Evolutionary conservation across 1,284 basidiomycete genomes (phyloP), one percentile per base, ranked within the genome.

Genomic region (Stereum hirsutum): DNA sequence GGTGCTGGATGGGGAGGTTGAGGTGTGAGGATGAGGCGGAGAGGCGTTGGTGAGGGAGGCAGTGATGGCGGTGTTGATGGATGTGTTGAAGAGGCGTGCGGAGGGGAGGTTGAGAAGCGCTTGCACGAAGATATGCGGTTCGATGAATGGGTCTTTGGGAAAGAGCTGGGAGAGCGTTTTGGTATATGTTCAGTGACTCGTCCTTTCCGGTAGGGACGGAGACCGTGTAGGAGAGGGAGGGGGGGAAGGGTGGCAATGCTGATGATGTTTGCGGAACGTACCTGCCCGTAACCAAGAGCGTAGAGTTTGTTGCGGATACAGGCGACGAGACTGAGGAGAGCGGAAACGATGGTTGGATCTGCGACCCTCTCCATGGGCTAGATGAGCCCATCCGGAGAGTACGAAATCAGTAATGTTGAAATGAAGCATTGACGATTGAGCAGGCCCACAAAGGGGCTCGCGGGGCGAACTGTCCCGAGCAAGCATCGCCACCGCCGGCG

Each of bases 81-180:
- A 12, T 41, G 49, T 47, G 44, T 47, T 47, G 44, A 42, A 44
- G 45, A 52, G 35, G 46, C 49, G 45, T 5, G 57, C 45, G 6
- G 45, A 35, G 6, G 55, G 51, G 44, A 59, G 61, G 14, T 52
- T 47, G 10, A 51, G 46, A 28, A 64, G 45, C 6, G 54, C 53
- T 20, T 48, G 48, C 27, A 57, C 48, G 49, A 87, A 82, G 6
- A 63, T 62, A 34, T 70, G 57, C 2, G 83, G 80, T 45, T 85
- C 72, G 30, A 84, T 59, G 55, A 89, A 88, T 0, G 87, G 86
- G 54, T 89, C 86, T 56, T 80, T 81, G 3, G 85, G 80, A 21
- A 81, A 63, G 38, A 68, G 52, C 61, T 78, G 55, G 26, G 35
- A 4, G 4, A 35, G n/a, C n/a, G n/a, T n/a, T n/a, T n/a, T n/a